phyloP scores from a whole-genome alignment of 208 protist species.

The Trypanosoma avium region DNA sequence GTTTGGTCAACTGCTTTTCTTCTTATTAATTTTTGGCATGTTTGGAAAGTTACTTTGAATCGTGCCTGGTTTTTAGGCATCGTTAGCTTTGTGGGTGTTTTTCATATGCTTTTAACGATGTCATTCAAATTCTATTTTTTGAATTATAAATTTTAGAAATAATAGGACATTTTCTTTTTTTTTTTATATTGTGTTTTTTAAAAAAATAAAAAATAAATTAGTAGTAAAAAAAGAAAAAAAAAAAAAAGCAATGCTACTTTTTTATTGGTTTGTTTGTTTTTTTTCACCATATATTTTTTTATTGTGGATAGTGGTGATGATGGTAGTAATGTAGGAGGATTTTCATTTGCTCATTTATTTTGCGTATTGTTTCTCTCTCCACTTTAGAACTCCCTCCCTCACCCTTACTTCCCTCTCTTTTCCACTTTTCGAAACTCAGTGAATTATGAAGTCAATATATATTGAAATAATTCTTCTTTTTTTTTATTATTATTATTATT shows the following conservation, averaged over 20 bases:
- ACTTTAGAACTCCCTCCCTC: no score
- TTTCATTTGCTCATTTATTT: no score
- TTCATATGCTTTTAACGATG: constrained; percentile 73
- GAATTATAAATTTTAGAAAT: constrained; percentile 56
- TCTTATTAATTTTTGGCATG: constrained; percentile 79
- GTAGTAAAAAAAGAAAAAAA: constrained; percentile 1
- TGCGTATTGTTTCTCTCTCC: no score
- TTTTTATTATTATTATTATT: constrained; percentile 6
- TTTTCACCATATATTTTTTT: no score
- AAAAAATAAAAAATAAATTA: background rate
- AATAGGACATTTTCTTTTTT: constrained; percentile 2
- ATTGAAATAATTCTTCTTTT: background rate
- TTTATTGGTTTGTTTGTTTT: no score
- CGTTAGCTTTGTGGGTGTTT: constrained; percentile 46
- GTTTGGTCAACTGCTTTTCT: constrained; percentile 73
- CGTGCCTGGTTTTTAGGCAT: constrained; percentile 69
- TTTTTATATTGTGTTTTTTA: background rate
- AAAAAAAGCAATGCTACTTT: background rate
- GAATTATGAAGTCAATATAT: no score
- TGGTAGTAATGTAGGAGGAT: no score
- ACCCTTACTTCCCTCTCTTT: no score
- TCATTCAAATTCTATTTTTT: constrained; percentile 92
- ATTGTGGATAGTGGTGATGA: no score
- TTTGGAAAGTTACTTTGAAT: constrained; percentile 73
- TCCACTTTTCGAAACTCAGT: no score